These are phyloP conservation scores for Diaporthe amygdali DNA, from an alignment of 2,329 filamentous ascomycete genomes.

Conservation along the genomic window DNA sequence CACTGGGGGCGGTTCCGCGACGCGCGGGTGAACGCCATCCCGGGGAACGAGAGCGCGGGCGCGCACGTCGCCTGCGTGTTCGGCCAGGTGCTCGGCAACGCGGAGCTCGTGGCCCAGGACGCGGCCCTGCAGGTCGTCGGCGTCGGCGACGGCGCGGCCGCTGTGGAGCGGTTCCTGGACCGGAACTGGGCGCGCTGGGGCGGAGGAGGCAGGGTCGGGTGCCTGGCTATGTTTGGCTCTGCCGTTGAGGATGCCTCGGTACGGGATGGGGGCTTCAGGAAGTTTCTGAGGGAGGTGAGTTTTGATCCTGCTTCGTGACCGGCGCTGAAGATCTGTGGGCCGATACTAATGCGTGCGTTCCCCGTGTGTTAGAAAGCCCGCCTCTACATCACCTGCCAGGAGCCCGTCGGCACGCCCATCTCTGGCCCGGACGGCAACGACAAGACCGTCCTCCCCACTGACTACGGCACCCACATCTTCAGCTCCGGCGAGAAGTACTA, in stretches of 20 bases:
- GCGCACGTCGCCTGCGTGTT: conserved; percentile 75
- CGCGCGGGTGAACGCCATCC: conserved; percentile 63
- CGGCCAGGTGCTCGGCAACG: conserved; percentile 58
- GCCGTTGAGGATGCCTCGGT: conserved; percentile 46
- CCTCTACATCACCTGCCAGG: conserved; percentile 61
- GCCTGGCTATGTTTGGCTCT: conserved; percentile 56
- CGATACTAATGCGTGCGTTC: conserved; percentile 16
- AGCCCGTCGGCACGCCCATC: conserved; percentile 58
- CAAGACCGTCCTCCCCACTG: conserved; percentile 41
- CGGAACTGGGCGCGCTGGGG: conserved; percentile 55
- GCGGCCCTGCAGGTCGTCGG: conserved; percentile 74
- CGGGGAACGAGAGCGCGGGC: conserved; percentile 58
- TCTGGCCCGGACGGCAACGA: conserved; percentile 56
- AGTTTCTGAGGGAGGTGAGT: conserved; percentile 58
- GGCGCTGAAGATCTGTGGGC: conserved; percentile 29
- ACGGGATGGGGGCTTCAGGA: conserved; percentile 48
- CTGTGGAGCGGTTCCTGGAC: conserved; percentile 62
- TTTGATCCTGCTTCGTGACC: neutral
- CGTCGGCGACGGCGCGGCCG: conserved; percentile 69
- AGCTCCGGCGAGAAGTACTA: conserved; percentile 67
- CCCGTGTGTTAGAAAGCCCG: conserved; percentile 56
- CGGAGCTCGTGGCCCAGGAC: conserved; percentile 47
- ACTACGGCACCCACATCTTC: conserved; percentile 69
- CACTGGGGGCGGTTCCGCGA: conserved; percentile 60
- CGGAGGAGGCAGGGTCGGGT: conserved; percentile 43